Evolutionary conservation across 805 yeast genomes (phyloP).

Genomic region (Starmerella asiatica): DNA sequence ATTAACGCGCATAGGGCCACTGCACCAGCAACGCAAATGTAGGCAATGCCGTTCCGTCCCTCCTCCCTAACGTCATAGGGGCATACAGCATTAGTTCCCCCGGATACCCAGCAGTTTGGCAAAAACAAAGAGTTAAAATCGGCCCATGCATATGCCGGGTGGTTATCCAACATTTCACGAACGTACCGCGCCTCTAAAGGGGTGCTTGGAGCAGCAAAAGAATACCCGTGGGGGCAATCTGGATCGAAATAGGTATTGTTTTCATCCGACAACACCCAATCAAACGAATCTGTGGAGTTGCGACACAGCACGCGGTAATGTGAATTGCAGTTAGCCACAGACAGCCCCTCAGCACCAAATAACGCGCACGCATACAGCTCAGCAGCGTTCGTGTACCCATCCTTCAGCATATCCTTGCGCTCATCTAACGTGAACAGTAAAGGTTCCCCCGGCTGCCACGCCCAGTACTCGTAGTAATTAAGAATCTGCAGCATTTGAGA

Average conservation of each 20-base stretch:
- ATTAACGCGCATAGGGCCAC: constrained; percentile 42
- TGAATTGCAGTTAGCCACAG: constrained; percentile 51
- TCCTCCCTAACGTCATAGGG: constrained; percentile 55
- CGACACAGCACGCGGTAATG: constrained; percentile 45
- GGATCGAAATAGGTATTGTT: constrained; percentile 26
- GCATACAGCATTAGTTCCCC: constrained; percentile 65
- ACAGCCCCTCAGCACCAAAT: constrained; percentile 40
- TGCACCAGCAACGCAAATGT: constrained; percentile 54
- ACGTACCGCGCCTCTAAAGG: constrained; percentile 35
- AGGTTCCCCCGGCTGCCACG: constrained; percentile 60
- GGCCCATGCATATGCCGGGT: constrained; percentile 47
- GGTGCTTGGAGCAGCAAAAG: constrained; percentile 38
- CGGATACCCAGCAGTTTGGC: constrained; percentile 69
- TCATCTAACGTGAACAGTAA: constrained; percentile 12
- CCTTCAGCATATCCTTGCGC: constrained; percentile 13
- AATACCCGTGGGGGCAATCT: constrained; percentile 26
- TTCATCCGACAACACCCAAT: constrained; percentile 29
- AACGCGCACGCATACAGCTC: constrained; percentile 33
- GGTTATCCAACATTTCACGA: constrained; percentile 2
- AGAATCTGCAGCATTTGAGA: constrained; percentile 14
- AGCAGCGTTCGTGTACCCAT: constrained; percentile 4
- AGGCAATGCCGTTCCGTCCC: constrained; percentile 42
- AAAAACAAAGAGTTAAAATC: constrained; percentile 68
- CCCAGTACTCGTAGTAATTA: constrained; percentile 40
- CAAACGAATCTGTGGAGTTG: constrained; percentile 28